Evolutionary conservation across 2,329 filamentous ascomycete species (phyloP).

Genomic region (Aspergillus clavatus): DNA sequence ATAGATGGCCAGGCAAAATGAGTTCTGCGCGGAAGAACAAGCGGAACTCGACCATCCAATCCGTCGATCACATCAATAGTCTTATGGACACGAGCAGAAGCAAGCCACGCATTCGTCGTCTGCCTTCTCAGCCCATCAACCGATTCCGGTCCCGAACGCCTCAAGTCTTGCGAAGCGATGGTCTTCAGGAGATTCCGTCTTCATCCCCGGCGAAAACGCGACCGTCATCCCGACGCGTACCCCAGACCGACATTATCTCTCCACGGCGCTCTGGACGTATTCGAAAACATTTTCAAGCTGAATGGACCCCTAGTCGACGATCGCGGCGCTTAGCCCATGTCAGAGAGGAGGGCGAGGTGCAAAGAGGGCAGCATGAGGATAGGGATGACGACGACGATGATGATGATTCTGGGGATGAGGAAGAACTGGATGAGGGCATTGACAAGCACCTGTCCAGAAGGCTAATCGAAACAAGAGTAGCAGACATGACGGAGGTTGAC

Average conservation of each 20-base stretch:
- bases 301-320: neutral
- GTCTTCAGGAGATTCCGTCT: conserved; percentile 8
- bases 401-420: neutral
- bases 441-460: neutral
- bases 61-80: conserved; percentile 20
- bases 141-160: neutral
- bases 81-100: conserved; percentile 8
- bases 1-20: conserved; percentile 6
- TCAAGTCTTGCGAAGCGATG: conserved; percentile 3
- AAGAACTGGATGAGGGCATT: neutral
- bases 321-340: neutral
- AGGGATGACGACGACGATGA: conserved; percentile 1
- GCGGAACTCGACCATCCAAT: conserved; percentile 11
- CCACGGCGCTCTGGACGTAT: conserved; percentile 12
- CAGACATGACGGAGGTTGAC: neutral
- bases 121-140: conserved; percentile 4
- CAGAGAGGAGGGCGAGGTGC: neutral
- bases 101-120: neutral
- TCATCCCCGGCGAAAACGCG: conserved; percentile 2
- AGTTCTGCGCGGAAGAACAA: conserved; percentile 11
- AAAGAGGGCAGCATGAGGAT: too few relatives aligned
- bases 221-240: neutral
- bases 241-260: conserved; percentile 1
- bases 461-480: neutral
- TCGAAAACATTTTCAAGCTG: neutral